A percentile compares a stretch with the other conserved stretches of the same genome.
Evolutionary conservation across 371 early-diverging fungal genomes (phyloP).

Genomic region (Mucor circinelloides): DNA sequence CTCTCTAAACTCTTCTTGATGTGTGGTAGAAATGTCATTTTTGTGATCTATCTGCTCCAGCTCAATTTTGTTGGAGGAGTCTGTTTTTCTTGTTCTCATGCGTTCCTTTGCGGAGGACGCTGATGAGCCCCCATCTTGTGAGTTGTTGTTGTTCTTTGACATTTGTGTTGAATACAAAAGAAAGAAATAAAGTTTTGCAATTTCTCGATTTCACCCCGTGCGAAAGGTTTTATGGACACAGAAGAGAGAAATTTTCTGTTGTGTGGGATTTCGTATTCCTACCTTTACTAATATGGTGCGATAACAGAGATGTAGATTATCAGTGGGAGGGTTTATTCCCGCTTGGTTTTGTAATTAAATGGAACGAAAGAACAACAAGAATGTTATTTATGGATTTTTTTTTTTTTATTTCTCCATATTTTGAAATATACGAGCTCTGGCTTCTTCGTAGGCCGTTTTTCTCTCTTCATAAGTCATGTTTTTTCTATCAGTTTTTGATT

Average conservation of each 20-base stretch:
- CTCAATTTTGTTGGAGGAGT: not conserved
- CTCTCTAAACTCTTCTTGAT: conserved; percentile 2
- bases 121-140: not conserved
- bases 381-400: not conserved
- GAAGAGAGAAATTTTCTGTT: not conserved
- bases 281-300: conserved; percentile 6
- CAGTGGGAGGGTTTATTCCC: not conserved
- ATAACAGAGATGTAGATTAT: conserved; percentile 9
- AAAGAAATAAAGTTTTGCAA: not conserved
- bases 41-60: not conserved
- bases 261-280: not conserved
- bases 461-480: conserved; percentile 70
- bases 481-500: conserved; percentile 40
- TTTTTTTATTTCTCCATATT: conserved; percentile 39
- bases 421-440: conserved; percentile 79
- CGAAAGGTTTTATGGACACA: not conserved
- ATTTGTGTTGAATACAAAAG: not conserved
- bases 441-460: conserved; percentile 74
- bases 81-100: not conserved
- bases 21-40: not conserved
- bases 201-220: not conserved
- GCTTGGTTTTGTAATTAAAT: not conserved
- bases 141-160: not conserved
- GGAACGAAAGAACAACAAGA: not conserved
- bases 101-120: not conserved